Evolutionary conservation across 1,139 yeast species (phyloP), one percentile per base, ranked within the genome.

Genomic region (Suhomyces bribrorum): DNA sequence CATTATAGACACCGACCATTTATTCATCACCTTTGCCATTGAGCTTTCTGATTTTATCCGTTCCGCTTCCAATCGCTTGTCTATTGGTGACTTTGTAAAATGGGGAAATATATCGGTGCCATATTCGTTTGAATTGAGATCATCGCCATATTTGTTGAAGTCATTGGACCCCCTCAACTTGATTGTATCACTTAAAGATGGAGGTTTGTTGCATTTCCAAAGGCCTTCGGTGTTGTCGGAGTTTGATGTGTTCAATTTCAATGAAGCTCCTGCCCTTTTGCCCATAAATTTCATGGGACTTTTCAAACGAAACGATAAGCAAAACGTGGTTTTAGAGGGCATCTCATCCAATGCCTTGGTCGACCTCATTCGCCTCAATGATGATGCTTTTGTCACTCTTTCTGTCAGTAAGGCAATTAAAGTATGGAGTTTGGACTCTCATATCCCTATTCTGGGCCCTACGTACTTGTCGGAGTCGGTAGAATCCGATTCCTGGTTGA

Each of bases 21-120:
- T 72, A 32, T 59, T 70, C 42, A 56, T 68, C 14, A 62, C 74
- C 0, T 43, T 70, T 18, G 50, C 55, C 18, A 42, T 72, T 12
- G 50, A 51, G 14, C 45, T 66, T 14, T 48, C 58, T n/a, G 67
- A 66, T 40, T 69, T 69, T 41, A 43, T 66, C 4, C 41, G 47
- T 8, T 49, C 50, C 11, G 39, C 48, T 15, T 34, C 37, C 12
- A 27, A 16, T 28, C 23, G 14, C 14, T 59, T 71, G 37, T 40
- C 51, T 2, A 50, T 70, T 34, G 58, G 55, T 29, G 54, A 56
- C 18, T 66, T 71, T 43, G 51, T 42, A 41, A 57, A 69, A 29
- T 84, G 90, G 90, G 81, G 84, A 36, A 70, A 69, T 44, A 76
- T 80, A 26, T 73, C 86, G 3, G 77, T 78, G 25, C 95, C 95